A percentile compares a stretch with the other conserved stretches of the same genome.
These are phyloP conservation scores for Arabis alpina DNA, from an alignment of 345 rosid genomes.

Conservation along the genomic window DNA sequence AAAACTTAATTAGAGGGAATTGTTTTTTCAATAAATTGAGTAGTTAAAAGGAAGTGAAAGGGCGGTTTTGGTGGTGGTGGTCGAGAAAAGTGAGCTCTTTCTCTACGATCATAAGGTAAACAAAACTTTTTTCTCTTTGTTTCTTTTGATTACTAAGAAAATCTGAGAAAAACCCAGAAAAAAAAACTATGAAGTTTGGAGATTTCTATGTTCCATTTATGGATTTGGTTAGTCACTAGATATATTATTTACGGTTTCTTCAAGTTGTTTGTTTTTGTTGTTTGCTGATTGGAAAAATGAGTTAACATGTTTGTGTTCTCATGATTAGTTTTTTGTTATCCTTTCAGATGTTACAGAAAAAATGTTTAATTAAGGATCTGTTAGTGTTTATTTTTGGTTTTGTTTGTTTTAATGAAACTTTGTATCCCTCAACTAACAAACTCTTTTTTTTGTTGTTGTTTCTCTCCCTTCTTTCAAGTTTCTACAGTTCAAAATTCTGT, in stretches of 20 bases:
- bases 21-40: slow-evolving; percentile 31
- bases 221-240: neutral
- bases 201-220: slow-evolving; percentile 30
- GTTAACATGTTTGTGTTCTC: slow-evolving; percentile 29
- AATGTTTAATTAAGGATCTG: slow-evolving; percentile 42
- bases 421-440: slow-evolving; percentile 37
- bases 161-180: neutral
- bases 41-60: slow-evolving; percentile 42
- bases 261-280: slow-evolving; percentile 13
- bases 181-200: slow-evolving; percentile 29
- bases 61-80: slow-evolving; percentile 42
- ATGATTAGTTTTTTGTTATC: slow-evolving; percentile 32
- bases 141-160: slow-evolving; percentile 38
- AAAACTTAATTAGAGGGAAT: slow-evolving; percentile 22
- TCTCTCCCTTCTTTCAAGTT: slow-evolving; percentile 21
- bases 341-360: slow-evolving; percentile 40
- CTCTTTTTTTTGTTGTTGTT: slow-evolving; percentile 13
- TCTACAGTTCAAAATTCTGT: slow-evolving; percentile 35
- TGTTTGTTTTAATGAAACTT: slow-evolving; percentile 32
- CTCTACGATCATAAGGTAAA: slow-evolving; percentile 42
- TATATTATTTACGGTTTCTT: neutral
- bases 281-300: slow-evolving; percentile 27
- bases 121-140: neutral
- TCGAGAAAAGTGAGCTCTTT: slow-evolving; percentile 40
- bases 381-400: slow-evolving; percentile 43